Conservation (phyloP, 768 basidiomycete species). For the Agaricus sinodeliciosus region DNA sequence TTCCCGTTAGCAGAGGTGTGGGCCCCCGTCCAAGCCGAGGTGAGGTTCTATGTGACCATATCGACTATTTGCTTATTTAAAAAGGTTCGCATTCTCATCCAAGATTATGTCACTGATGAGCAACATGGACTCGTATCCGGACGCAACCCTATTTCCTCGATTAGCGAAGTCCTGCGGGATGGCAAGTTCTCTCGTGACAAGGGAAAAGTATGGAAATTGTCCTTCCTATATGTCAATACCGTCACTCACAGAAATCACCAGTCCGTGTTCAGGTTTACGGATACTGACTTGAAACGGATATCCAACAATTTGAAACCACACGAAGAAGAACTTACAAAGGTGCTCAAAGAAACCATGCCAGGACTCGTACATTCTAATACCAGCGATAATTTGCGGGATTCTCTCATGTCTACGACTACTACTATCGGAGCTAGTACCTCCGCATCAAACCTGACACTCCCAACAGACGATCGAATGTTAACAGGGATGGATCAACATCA, state of each 20-base stretch:
- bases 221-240: not conserved
- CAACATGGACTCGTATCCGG: slow-evolving; percentile 72
- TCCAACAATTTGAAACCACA: slow-evolving; percentile 63
- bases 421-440: not conserved
- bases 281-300: slow-evolving; percentile 75
- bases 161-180: slow-evolving; percentile 89
- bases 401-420: slow-evolving; percentile 31
- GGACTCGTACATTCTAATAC: slow-evolving; percentile 75
- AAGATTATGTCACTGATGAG: slow-evolving; percentile 91
- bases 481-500: slow-evolving; percentile 76
- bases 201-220: slow-evolving; percentile 48
- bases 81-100: slow-evolving; percentile 77
- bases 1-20: slow-evolving; percentile 87
- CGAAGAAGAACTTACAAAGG: slow-evolving; percentile 79
- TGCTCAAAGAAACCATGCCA: slow-evolving; percentile 88
- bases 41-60: slow-evolving; percentile 23
- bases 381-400: slow-evolving; percentile 57
- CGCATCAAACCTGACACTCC: not conserved
- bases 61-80: not conserved
- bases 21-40: slow-evolving; percentile 86
- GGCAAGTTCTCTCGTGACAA: slow-evolving; percentile 75
- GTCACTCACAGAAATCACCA: slow-evolving; percentile 21
- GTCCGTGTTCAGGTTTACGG: slow-evolving; percentile 87
- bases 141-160: slow-evolving; percentile 85
- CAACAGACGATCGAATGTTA: slow-evolving; percentile 65